Percentiles rank a stretch among this genome's conserved stretches.
These are phyloP conservation scores for Melaleuca quinquenervia DNA, from an alignment of 345 rosid genomes.

Conservation along the genomic window DNA sequence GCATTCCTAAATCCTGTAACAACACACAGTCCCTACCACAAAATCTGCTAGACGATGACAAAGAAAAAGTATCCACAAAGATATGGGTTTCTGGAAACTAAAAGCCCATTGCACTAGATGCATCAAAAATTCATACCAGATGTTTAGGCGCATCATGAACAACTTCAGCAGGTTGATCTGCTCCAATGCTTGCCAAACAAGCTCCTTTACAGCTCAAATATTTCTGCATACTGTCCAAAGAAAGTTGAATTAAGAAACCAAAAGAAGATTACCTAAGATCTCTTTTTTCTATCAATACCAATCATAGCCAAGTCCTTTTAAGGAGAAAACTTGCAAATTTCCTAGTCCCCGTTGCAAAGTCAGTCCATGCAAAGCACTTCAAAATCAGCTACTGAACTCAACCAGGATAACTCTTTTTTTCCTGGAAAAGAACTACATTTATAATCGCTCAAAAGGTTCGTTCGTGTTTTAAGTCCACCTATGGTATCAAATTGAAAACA, in stretches of 20 bases:
- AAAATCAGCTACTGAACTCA: not conserved
- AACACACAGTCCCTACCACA: not conserved
- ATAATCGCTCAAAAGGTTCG: not conserved
- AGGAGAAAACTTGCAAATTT: not conserved
- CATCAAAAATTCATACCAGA: slow-evolving; percentile 33
- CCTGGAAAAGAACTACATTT: not conserved
- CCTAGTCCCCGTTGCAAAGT: not conserved
- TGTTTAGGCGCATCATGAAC: slow-evolving; percentile 78
- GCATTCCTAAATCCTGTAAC: not conserved
- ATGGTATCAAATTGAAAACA: not conserved
- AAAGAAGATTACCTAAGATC: not conserved
- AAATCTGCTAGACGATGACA: not conserved
- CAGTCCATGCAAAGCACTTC: not conserved
- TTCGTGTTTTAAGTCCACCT: not conserved
- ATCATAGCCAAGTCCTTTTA: not conserved
- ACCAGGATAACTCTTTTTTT: not conserved
- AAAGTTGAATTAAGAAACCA: not conserved
- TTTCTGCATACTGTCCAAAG: slow-evolving; percentile 49
- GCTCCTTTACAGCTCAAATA: slow-evolving; percentile 84
- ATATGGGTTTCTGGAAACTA: not conserved
- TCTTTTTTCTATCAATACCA: not conserved
- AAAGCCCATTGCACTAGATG: not conserved
- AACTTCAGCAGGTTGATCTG: slow-evolving; percentile 96
- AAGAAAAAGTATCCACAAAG: not conserved
- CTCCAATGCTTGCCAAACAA: slow-evolving; percentile 71